Conservation (phyloP, 306 rosid genomes). For the Castanea sativa region DNA sequence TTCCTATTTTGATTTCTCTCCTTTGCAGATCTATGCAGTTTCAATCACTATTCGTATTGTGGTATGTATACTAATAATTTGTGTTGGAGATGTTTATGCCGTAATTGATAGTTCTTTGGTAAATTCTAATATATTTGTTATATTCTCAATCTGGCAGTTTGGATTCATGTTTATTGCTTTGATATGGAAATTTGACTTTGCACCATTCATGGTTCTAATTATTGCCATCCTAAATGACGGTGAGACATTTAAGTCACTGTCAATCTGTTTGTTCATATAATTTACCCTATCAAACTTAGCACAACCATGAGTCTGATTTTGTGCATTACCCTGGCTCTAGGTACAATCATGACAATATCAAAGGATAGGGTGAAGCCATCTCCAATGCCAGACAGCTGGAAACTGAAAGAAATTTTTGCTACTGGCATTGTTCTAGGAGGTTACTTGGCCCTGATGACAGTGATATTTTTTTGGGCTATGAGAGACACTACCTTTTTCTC, state of each 20-base stretch:
- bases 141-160: slow-evolving; percentile 55
- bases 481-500: slow-evolving; percentile 68
- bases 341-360: slow-evolving; percentile 98
- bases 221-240: slow-evolving; percentile 96
- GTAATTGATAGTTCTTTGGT: neutral
- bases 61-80: slow-evolving; percentile 50
- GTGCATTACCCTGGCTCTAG: slow-evolving; percentile 33
- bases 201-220: slow-evolving; percentile 97
- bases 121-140: slow-evolving; percentile 6
- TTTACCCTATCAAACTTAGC: neutral
- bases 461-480: slow-evolving; percentile 84
- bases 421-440: slow-evolving; percentile 96
- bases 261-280: neutral
- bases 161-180: slow-evolving; percentile 94
- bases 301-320: slow-evolving; percentile 16
- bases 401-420: slow-evolving; percentile 89
- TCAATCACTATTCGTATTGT: slow-evolving; percentile 98
- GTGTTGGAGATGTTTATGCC: neutral
- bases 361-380: slow-evolving; percentile 98
- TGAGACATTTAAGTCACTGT: slow-evolving; percentile 33
- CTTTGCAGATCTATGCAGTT: slow-evolving; percentile 91
- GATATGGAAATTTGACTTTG: slow-evolving; percentile 95
- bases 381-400: slow-evolving; percentile 95
- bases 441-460: slow-evolving; percentile 96
- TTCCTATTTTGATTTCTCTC: slow-evolving; percentile 6